Evolutionary conservation across 2,329 filamentous ascomycete genomes (phyloP).

Genomic region (Colletotrichum eleusines): DNA sequence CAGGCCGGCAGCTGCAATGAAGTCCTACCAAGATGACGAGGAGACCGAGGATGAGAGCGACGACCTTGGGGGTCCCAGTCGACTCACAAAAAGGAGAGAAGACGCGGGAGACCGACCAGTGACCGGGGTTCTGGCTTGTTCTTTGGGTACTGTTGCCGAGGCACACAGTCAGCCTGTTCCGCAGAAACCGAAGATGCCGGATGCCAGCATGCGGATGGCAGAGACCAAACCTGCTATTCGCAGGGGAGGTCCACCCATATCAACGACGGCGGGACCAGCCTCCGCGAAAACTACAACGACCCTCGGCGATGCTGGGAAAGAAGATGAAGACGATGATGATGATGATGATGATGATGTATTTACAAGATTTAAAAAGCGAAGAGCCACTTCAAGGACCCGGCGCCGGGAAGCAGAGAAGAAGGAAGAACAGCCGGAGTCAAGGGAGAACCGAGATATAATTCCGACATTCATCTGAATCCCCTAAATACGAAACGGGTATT

Average conservation of each 20-base stretch:
- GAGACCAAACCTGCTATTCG: neutral
- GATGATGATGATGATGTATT: constrained; percentile 40
- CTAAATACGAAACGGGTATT: neutral
- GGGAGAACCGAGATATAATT: constrained; percentile 43
- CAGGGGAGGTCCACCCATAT: neutral
- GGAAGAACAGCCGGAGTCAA: neutral
- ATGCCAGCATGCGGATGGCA: neutral
- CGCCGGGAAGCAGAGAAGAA: constrained; percentile 40
- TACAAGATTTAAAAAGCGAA: constrained; percentile 37
- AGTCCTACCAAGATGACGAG: constrained; percentile 3
- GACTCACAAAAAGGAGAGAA: neutral
- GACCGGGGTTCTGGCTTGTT: neutral
- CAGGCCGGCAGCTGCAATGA: constrained; percentile 39
- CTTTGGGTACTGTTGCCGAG: neutral
- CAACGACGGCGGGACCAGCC: constrained; percentile 13
- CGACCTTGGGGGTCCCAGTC: constrained; percentile 11
- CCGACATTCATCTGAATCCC: constrained; percentile 31
- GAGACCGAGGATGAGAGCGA: constrained; percentile 35
- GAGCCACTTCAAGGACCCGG: constrained; percentile 11
- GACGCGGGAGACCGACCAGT: too few species aligned
- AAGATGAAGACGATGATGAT: constrained; percentile 23
- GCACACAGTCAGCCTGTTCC: neutral
- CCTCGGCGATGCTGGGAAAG: neutral
- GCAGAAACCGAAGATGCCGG: neutral
- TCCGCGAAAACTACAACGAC: constrained; percentile 39